Evolutionary conservation across 2,329 filamentous ascomycete species (phyloP).

Genomic region (Madurella mycetomatis): DNA sequence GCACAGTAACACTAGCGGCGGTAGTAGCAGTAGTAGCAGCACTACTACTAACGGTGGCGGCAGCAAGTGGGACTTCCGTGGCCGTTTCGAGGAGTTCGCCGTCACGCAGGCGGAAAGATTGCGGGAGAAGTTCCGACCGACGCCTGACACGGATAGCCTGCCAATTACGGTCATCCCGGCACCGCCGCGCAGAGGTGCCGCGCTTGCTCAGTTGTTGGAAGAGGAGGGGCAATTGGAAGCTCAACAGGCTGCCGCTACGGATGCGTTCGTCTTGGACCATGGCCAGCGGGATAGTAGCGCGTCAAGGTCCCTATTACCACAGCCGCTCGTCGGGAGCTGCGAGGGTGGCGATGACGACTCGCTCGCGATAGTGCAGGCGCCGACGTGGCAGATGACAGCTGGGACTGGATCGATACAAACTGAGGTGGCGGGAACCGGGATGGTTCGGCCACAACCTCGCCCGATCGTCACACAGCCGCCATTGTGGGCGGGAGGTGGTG

Average conservation of each 20-base stretch:
- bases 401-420: background rate
- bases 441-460: background rate
- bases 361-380: background rate
- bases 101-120: slow-evolving; percentile 57
- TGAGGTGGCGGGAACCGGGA: background rate
- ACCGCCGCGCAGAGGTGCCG: slow-evolving; percentile 53
- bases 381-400: background rate
- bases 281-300: background rate
- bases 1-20: background rate
- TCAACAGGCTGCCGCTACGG: background rate
- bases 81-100: slow-evolving; percentile 57
- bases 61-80: slow-evolving; percentile 52
- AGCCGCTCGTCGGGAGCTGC: no score
- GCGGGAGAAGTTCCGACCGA: slow-evolving; percentile 52
- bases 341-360: background rate
- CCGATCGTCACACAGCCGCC: background rate
- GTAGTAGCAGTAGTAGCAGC: slow-evolving; percentile 2
- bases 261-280: background rate
- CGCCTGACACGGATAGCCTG: slow-evolving; percentile 50
- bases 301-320: background rate
- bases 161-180: slow-evolving; percentile 59
- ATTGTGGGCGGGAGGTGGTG: background rate
- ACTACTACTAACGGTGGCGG: slow-evolving; percentile 10
- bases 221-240: slow-evolving; percentile 39
- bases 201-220: slow-evolving; percentile 52